A percentile compares a stretch with the other conserved stretches of the same genome.
These are phyloP conservation scores for Microcos paniculata DNA, from an alignment of 345 rosid species.

Conservation along the genomic window DNA sequence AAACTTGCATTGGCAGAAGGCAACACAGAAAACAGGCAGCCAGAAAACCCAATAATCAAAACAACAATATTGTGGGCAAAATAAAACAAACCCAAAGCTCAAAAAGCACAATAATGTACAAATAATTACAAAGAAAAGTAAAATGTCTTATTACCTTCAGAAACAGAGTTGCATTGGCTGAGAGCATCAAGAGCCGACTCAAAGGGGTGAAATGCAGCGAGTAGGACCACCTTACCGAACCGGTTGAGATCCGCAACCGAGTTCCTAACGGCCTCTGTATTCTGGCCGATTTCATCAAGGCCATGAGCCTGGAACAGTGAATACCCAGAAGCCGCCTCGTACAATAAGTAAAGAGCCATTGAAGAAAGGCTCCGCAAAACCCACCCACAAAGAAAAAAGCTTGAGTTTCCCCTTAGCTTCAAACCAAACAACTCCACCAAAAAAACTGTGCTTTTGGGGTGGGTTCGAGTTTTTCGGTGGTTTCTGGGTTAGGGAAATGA, in stretches of 20 bases:
- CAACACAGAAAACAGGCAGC: too few relatives aligned
- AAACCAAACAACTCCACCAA: background rate
- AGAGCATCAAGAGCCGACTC: constrained; percentile 65
- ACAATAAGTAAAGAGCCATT: constrained; percentile 57
- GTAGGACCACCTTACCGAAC: constrained; percentile 70
- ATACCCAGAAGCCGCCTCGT: constrained; percentile 71
- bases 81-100: background rate
- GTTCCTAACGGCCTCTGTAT: constrained; percentile 64
- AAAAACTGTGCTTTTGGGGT: background rate
- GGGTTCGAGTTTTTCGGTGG: background rate
- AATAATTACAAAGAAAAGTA: background rate
- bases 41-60: too few relatives aligned
- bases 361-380: constrained; percentile 26
- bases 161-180: constrained; percentile 67
- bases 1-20: too few relatives aligned
- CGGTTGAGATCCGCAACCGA: constrained; percentile 64
- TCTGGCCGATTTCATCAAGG: constrained; percentile 72
- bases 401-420: background rate
- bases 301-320: constrained; percentile 55
- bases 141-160: constrained; percentile 48
- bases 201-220: constrained; percentile 59
- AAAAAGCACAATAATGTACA: background rate
- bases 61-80: too few relatives aligned
- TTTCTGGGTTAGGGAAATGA: background rate
- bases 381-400: background rate